Conservation (phyloP, 176 grass and related monocot species). For the Phoenix roebelenii region DNA sequence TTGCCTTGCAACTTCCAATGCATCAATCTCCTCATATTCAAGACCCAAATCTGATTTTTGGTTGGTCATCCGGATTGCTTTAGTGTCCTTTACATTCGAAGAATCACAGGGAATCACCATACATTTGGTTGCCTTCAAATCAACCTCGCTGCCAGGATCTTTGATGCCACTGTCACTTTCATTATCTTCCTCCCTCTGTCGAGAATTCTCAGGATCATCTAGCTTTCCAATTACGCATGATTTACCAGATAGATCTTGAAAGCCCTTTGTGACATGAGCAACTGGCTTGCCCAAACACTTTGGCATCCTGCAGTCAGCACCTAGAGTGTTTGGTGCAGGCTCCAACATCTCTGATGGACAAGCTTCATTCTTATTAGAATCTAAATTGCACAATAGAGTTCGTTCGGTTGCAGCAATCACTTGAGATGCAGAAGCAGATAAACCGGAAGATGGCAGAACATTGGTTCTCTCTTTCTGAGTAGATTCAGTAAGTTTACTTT, state of each 20-base stretch:
- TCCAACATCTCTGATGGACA: slow-evolving; percentile 4
- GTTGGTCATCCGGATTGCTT: slow-evolving; percentile 8
- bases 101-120: slow-evolving; percentile 28
- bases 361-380: background rate
- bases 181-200: slow-evolving; percentile 5
- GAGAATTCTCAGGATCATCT: slow-evolving; percentile 33
- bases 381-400: slow-evolving; percentile 1
- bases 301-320: background rate
- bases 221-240: slow-evolving; percentile 27
- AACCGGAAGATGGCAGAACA: background rate
- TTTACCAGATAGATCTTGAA: slow-evolving; percentile 25
- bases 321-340: slow-evolving; percentile 5
- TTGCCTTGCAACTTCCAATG: slow-evolving; percentile 54
- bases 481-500: background rate
- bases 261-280: slow-evolving; percentile 12
- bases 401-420: background rate
- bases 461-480: background rate
- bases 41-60: slow-evolving; percentile 29
- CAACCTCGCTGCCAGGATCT: slow-evolving; percentile 18
- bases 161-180: slow-evolving; percentile 15
- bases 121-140: slow-evolving; percentile 13
- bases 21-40: slow-evolving; percentile 60
- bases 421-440: background rate
- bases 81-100: slow-evolving; percentile 26
- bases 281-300: slow-evolving; percentile 12